These are phyloP conservation scores for Chlamydomonas schloesseri DNA, from an alignment of 139 green algal genomes.

Conservation along the genomic window DNA sequence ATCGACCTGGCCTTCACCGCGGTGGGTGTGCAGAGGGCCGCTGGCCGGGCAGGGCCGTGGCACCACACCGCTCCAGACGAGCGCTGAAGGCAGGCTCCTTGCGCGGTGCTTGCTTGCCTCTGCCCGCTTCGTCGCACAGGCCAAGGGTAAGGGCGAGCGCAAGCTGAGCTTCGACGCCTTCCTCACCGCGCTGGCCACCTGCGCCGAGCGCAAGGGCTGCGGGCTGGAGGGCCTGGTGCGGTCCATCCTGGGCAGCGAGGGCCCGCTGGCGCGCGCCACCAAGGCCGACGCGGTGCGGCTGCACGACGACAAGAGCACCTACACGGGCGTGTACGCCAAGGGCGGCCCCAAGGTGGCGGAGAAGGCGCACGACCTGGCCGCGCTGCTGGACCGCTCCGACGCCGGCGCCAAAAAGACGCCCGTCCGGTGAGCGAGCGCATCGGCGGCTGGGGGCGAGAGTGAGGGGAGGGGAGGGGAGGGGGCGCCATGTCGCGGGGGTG, in stretches of 20 bases:
- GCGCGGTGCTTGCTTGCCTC: no score
- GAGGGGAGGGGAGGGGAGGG: no score
- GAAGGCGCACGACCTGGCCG: conserved; percentile 49
- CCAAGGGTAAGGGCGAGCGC: conserved; percentile 61
- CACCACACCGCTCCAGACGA: no score
- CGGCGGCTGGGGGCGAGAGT: no score
- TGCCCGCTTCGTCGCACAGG: no score
- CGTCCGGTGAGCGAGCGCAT: background rate
- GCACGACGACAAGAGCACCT: conserved; percentile 67
- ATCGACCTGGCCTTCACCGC: conserved; percentile 29
- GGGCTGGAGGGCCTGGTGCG: conserved; percentile 43
- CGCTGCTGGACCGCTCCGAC: conserved; percentile 56
- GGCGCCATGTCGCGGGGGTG: no score
- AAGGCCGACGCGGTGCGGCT: conserved; percentile 59
- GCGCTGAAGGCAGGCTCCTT: no score
- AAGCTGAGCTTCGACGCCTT: conserved; percentile 71
- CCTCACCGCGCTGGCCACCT: conserved; percentile 58
- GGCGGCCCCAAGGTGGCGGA: conserved; percentile 74
- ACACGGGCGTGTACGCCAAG: conserved; percentile 75
- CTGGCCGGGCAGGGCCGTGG: no score
- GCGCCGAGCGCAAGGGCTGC: conserved; percentile 50
- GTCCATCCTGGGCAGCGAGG: conserved; percentile 39
- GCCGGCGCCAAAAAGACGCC: conserved; percentile 33
- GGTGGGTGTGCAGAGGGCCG: background rate
- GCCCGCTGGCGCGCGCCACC: conserved; percentile 51